Conservation (phyloP, 192 early-diverging fungal species). For the Backusella westeae region DNA sequence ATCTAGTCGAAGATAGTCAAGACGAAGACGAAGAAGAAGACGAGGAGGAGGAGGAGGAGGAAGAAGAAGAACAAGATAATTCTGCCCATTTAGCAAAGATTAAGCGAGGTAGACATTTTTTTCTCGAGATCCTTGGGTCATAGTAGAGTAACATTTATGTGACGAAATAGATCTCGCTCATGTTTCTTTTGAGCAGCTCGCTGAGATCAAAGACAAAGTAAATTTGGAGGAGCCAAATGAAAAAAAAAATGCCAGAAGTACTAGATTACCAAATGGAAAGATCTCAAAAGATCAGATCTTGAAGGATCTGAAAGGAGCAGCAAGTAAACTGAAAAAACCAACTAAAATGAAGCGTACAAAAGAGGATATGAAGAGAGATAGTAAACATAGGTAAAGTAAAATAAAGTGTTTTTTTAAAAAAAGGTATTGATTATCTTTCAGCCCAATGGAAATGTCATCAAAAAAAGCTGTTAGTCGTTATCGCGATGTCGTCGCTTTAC, state of each 20-base stretch:
- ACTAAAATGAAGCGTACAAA: conserved; percentile 39
- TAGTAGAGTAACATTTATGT: not conserved
- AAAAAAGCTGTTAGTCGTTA: conserved; percentile 73
- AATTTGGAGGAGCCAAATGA: conserved; percentile 64
- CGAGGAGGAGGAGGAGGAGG: conserved; percentile 11
- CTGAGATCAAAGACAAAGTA: conserved; percentile 74
- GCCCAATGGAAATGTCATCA: conserved; percentile 76
- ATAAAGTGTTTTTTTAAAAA: conserved; percentile 19
- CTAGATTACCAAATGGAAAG: conserved; percentile 22
- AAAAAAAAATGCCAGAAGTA: conserved; percentile 37
- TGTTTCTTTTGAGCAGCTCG: conserved; percentile 77
- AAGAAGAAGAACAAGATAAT: conserved; percentile 19
- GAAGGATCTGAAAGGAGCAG: conserved; percentile 32
- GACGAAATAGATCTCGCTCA: conserved; percentile 57
- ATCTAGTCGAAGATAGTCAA: not conserved
- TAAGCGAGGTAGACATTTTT: conserved; percentile 27
- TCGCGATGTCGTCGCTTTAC: conserved; percentile 65
- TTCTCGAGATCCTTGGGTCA: not conserved
- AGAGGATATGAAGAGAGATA: conserved; percentile 32
- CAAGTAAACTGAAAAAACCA: conserved; percentile 40
- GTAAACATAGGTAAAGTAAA: conserved; percentile 44
- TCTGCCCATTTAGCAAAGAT: conserved; percentile 14
- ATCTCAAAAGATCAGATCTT: conserved; percentile 33
- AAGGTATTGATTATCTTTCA: conserved; percentile 28
- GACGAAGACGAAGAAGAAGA: conserved; percentile 18